These are phyloP conservation scores for Didymella pinodella DNA, from an alignment of 2,329 filamentous ascomycete species.

Conservation along the genomic window DNA sequence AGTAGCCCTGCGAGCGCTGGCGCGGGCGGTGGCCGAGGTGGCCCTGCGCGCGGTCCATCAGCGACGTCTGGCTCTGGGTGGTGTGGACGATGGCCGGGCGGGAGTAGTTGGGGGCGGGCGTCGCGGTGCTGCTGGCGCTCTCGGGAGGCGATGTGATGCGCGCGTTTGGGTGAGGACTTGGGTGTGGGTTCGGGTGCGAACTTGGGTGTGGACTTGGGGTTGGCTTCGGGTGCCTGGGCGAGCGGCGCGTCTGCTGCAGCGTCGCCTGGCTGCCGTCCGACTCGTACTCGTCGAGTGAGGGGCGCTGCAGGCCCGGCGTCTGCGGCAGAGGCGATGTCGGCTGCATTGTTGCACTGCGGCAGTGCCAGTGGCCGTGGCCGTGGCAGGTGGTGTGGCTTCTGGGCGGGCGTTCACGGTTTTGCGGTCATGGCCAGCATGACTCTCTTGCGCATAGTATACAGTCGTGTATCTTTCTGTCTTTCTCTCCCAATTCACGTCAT, in stretches of 20 bases:
- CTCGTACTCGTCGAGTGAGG: slow-evolving; percentile 44
- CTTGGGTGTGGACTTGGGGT: too few relatives aligned
- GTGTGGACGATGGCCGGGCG: slow-evolving; percentile 49
- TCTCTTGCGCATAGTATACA: slow-evolving; percentile 3
- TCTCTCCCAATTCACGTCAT: slow-evolving; percentile 1
- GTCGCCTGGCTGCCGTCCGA: slow-evolving; percentile 53
- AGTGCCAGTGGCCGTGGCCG: neutral
- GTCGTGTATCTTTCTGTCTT: neutral
- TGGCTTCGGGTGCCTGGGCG: slow-evolving; percentile 45
- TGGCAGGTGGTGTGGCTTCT: neutral
- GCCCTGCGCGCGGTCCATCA: slow-evolving; percentile 18
- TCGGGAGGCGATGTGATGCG: slow-evolving; percentile 37
- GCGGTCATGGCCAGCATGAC: slow-evolving; percentile 22
- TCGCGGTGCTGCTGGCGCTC: slow-evolving; percentile 11
- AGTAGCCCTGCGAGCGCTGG: slow-evolving; percentile 77
- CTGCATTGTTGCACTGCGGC: slow-evolving; percentile 33
- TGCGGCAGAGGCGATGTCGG: slow-evolving; percentile 45
- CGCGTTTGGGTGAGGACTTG: slow-evolving; percentile 32
- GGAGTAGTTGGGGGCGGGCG: slow-evolving; percentile 48
- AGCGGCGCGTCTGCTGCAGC: slow-evolving; percentile 46
- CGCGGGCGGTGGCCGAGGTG: slow-evolving; percentile 64
- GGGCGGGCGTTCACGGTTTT: slow-evolving; percentile 20
- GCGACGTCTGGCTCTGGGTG: slow-evolving; percentile 33
- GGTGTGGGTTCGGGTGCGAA: too few relatives aligned
- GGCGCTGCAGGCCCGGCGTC: slow-evolving; percentile 42